Evolutionary conservation across 1,139 yeast genomes (phyloP).

Genomic region (Blastobotrys persicus): DNA sequence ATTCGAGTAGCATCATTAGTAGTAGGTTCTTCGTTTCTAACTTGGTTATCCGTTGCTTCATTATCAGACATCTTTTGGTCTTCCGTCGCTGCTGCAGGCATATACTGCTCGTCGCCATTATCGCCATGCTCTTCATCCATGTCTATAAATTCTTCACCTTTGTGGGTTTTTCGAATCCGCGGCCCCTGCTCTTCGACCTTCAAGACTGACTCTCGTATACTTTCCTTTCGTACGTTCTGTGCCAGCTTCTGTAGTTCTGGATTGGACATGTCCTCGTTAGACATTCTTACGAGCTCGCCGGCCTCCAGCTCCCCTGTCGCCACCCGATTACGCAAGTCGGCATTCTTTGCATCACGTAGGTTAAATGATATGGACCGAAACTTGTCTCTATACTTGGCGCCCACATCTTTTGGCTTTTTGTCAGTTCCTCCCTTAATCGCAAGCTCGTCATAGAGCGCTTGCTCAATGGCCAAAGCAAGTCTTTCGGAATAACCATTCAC

Average conservation of each 20-base stretch:
- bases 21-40: too few species aligned
- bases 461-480: slow-evolving; percentile 43
- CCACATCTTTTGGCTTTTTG: slow-evolving; percentile 33
- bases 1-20: not conserved
- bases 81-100: not conserved
- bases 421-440: slow-evolving; percentile 29
- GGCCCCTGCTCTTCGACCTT: slow-evolving; percentile 50
- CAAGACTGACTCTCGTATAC: slow-evolving; percentile 61
- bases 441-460: slow-evolving; percentile 40
- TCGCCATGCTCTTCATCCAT: slow-evolving; percentile 39
- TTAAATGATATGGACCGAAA: slow-evolving; percentile 55
- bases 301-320: slow-evolving; percentile 49
- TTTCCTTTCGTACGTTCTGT: slow-evolving; percentile 66
- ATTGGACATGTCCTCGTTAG: slow-evolving; percentile 64
- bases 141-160: slow-evolving; percentile 79
- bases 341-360: slow-evolving; percentile 52
- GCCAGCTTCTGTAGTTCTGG: slow-evolving; percentile 71
- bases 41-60: not conserved
- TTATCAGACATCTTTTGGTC: not conserved
- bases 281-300: slow-evolving; percentile 53
- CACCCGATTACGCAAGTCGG: slow-evolving; percentile 47
- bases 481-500: slow-evolving; percentile 39
- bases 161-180: slow-evolving; percentile 72
- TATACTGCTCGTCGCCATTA: slow-evolving; percentile 6
- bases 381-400: slow-evolving; percentile 50